Evolutionary conservation across 108 stramenopile genomes (phyloP).

Genomic region (Skeletonema menzelii): DNA sequence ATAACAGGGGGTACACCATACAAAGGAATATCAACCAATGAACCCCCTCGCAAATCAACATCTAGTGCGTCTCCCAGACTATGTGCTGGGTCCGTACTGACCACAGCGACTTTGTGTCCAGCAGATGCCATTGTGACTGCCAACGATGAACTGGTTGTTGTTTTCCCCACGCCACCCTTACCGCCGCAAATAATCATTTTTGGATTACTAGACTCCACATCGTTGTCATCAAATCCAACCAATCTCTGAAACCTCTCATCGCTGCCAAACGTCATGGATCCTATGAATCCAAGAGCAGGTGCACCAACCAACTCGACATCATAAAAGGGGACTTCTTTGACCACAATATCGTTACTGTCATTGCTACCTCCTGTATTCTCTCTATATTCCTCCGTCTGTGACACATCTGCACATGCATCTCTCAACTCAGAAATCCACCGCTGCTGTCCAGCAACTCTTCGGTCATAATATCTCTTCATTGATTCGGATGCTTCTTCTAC

Average conservation of each 20-base stretch:
- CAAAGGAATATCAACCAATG: constrained; percentile 67
- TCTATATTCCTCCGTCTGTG: constrained; percentile 60
- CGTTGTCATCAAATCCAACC: constrained; percentile 56
- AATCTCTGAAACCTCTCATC: constrained; percentile 56
- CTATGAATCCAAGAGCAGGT: constrained; percentile 78
- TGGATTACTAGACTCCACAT: constrained; percentile 38
- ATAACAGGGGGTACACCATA: constrained; percentile 62
- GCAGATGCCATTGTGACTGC: constrained; percentile 86
- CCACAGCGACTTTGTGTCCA: constrained; percentile 86
- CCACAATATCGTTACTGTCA: constrained; percentile 44
- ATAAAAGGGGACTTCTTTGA: constrained; percentile 80
- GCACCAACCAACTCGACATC: constrained; percentile 86
- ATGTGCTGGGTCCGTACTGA: constrained; percentile 97
- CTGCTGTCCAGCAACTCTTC: constrained; percentile 67
- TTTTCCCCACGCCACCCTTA: constrained; percentile 91
- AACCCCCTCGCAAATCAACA: constrained; percentile 71
- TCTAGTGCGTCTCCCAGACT: constrained; percentile 94
- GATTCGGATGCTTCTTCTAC: constrained; percentile 36
- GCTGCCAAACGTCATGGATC: constrained; percentile 50
- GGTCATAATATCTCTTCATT: constrained; percentile 69
- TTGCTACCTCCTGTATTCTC: constrained; percentile 48
- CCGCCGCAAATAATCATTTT: constrained; percentile 88
- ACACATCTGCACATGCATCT: constrained; percentile 65
- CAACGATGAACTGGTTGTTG: constrained; percentile 83
- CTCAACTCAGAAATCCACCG: constrained; percentile 75